Percentiles rank a stretch among this genome's conserved stretches.
Evolutionary conservation across 2,329 filamentous ascomycete genomes (phyloP).

Genomic region (Rhynchosporium agropyri): DNA sequence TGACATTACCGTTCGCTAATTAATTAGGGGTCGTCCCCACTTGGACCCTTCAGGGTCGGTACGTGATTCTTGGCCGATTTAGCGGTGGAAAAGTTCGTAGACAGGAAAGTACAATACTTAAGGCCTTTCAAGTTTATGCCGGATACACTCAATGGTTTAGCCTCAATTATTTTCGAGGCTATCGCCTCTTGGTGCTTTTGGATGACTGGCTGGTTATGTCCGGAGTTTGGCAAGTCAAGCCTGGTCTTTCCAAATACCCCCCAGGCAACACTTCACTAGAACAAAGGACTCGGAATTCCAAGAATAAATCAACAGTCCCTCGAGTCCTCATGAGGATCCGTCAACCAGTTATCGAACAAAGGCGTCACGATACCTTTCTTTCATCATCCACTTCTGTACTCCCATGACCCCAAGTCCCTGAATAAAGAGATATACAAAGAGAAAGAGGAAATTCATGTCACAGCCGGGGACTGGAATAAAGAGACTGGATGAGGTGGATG

Average conservation of each 20-base stretch:
- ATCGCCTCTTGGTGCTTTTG: neutral
- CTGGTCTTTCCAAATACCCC: neutral
- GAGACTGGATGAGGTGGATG: too few relatives aligned
- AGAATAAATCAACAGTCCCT: neutral
- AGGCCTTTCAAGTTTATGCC: too few relatives aligned
- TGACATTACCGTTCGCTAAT: neutral
- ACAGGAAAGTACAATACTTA: neutral
- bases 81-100: too few relatives aligned
- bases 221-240: neutral
- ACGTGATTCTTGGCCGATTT: neutral
- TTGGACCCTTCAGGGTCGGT: neutral
- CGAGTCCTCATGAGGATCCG: neutral
- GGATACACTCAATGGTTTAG: neutral
- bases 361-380: slow-evolving; percentile 7
- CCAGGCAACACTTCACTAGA: neutral
- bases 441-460: neutral
- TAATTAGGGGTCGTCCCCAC: too few relatives aligned
- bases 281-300: neutral
- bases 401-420: neutral
- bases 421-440: slow-evolving; percentile 1
- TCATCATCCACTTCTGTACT: neutral
- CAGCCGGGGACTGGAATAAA: neutral
- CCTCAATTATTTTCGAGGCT: neutral
- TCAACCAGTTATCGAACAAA: neutral
- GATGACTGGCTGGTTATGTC: neutral